Conservation (phyloP, 306 rosid species). For the cucumber (Cucumis sativus) region Cucumber_9930_V3 NC_026661.2:20798001-20798500, state of each 20-base stretch:
- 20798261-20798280: background rate
- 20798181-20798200: background rate
- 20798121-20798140: background rate
- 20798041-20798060: slow-evolving; percentile 46
- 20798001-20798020: slow-evolving; percentile 45
- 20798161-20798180: background rate
- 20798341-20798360: background rate
- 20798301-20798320: no score
- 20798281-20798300: background rate
- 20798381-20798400: background rate
- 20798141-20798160: background rate
- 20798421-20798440: background rate
- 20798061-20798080: background rate
- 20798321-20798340: background rate
- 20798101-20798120: background rate
- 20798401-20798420: no score
- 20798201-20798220: background rate
- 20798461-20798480: no score
- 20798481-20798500: no score
- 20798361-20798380: background rate
- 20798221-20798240: background rate
- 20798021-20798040: slow-evolving; percentile 53
- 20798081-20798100: background rate
- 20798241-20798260: background rate
- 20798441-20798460: no score